Evolutionary conservation across 1,139 yeast species (phyloP).

Genomic region (Suhomyces panamericanus): DNA sequence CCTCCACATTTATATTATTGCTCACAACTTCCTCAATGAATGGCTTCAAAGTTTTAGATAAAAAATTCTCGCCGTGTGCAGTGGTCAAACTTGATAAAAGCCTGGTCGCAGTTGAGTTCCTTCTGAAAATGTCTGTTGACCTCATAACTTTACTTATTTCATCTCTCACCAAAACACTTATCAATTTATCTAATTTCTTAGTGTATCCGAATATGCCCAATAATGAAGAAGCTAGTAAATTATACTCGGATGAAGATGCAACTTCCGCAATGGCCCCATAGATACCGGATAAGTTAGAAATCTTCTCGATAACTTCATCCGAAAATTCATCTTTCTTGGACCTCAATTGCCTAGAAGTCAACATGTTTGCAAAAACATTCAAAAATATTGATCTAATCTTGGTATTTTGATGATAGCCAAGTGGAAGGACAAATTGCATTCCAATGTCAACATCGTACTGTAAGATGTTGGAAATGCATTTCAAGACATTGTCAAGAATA

Average conservation of each 20-base stretch:
- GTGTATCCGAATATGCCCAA: constrained; percentile 60
- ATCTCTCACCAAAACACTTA: constrained; percentile 55
- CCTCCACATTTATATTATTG: constrained; percentile 58
- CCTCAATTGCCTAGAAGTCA: constrained; percentile 38
- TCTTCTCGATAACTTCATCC: constrained; percentile 22
- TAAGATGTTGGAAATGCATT: constrained; percentile 65
- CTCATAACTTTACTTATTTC: constrained; percentile 64
- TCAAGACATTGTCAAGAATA: constrained; percentile 66
- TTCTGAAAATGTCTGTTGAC: constrained; percentile 71
- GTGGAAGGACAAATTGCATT: constrained; percentile 69
- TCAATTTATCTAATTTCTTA: constrained; percentile 53
- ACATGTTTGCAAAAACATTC: constrained; percentile 73
- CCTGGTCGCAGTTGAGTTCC: constrained; percentile 82
- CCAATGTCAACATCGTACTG: constrained; percentile 79
- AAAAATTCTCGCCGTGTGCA: constrained; percentile 60
- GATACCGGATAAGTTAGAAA: constrained; percentile 30
- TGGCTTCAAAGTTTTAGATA: constrained; percentile 55
- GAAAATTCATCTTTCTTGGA: constrained; percentile 28
- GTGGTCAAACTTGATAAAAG: constrained; percentile 71
- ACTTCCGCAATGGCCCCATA: constrained; percentile 63
- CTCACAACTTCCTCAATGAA: constrained; percentile 52
- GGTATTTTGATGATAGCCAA: constrained; percentile 71
- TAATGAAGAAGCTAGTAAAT: constrained; percentile 63
- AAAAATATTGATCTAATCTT: constrained; percentile 70
- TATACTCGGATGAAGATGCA: constrained; percentile 55